These are phyloP conservation scores for Rubroboletus satanas DNA, from an alignment of 768 basidiomycete species.

Conservation along the genomic window DNA sequence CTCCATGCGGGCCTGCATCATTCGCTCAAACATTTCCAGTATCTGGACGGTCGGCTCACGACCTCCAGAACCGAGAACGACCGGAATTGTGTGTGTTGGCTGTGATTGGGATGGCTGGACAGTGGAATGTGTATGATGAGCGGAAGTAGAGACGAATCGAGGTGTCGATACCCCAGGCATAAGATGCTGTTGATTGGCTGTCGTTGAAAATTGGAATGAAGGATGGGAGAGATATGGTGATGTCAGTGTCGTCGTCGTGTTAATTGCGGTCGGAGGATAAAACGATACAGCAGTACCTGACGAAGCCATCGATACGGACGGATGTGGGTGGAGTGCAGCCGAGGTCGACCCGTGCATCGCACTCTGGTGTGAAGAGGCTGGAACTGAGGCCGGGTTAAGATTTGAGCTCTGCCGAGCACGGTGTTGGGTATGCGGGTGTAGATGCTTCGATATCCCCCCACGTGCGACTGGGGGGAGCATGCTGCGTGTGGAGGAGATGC, in stretches of 20 bases:
- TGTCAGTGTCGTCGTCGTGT: conserved; percentile 30
- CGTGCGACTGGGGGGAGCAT: conserved; percentile 18
- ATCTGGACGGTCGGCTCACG: conserved; percentile 47
- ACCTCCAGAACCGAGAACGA: conserved; percentile 30
- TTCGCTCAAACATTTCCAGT: conserved; percentile 63
- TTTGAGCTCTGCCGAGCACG: conserved; percentile 31
- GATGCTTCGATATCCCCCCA: conserved; percentile 27
- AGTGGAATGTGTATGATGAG: conserved; percentile 5
- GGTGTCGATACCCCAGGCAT: conserved; percentile 9
- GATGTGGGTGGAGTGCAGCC: conserved; percentile 15
- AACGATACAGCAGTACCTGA: conserved; percentile 21
- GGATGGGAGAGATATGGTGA: conserved; percentile 32
- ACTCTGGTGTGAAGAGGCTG: conserved; percentile 20
- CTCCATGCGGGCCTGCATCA: conserved; percentile 73
- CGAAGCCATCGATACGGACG: conserved; percentile 12
- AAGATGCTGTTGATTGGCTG: conserved; percentile 9
- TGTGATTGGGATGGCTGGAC: conserved; percentile 13
- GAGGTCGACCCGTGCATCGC: conserved; percentile 8
- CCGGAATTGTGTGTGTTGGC: conserved; percentile 16
- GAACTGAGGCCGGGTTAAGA: conserved; percentile 28
- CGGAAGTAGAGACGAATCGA: conserved; percentile 11
- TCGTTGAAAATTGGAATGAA: conserved; percentile 24
- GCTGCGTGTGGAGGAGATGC: conserved; percentile 32
- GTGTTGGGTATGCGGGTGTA: conserved; percentile 24
- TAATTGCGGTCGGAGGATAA: conserved; percentile 29